Evolutionary conservation across 257 asterid genomes (phyloP).

Genomic region (Scutellaria minor): DNA sequence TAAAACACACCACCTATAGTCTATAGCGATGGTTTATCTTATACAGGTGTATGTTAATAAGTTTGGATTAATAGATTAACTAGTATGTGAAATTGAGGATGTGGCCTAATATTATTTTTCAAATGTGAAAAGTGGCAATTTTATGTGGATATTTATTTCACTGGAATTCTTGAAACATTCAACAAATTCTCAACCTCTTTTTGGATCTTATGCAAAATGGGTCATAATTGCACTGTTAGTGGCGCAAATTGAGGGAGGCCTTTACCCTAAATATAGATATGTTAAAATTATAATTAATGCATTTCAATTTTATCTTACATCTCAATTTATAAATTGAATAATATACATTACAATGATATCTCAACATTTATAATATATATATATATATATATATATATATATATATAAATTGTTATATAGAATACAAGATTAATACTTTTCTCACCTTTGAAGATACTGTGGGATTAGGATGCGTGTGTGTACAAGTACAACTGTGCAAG

Average conservation of each 20-base stretch:
- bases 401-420: neutral
- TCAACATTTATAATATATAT: neutral
- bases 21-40: too few relatives aligned
- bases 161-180: neutral
- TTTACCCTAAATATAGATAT: neutral
- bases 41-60: too few relatives aligned
- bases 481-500: too few relatives aligned
- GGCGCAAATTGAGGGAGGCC: slow-evolving; percentile 36
- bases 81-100: neutral
- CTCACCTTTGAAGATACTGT: too few relatives aligned
- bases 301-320: neutral
- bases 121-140: neutral
- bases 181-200: neutral
- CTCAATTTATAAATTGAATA: neutral
- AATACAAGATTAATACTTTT: neutral
- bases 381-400: too few relatives aligned
- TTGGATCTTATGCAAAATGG: slow-evolving; percentile 21
- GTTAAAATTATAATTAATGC: too few relatives aligned
- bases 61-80: too few relatives aligned
- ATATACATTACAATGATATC: neutral
- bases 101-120: neutral
- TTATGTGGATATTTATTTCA: neutral
- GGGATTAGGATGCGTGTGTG: too few relatives aligned
- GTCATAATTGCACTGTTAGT: slow-evolving; percentile 24
- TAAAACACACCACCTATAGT: too few relatives aligned